Evolutionary conservation across 2,329 filamentous ascomycete genomes (phyloP).

Genomic region (Pseudogymnoascus sp.): DNA sequence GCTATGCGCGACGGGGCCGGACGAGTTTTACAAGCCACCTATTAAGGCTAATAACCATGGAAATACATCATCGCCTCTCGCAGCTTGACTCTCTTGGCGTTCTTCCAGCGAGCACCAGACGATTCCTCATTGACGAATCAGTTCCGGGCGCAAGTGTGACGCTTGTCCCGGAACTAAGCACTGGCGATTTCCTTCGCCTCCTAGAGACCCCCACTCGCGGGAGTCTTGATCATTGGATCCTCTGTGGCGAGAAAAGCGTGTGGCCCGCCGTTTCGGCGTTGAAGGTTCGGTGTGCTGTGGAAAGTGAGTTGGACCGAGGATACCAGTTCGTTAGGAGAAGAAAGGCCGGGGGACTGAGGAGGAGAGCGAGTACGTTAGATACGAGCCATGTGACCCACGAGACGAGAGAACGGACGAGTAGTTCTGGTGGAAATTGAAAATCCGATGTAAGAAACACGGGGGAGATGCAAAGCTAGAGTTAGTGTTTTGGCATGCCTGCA

Average conservation of each 20-base stretch:
- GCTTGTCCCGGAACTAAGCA: slow-evolving; percentile 70
- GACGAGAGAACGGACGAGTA: slow-evolving; percentile 24
- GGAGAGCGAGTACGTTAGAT: slow-evolving; percentile 27
- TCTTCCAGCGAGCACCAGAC: slow-evolving; percentile 60
- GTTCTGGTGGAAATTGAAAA: slow-evolving; percentile 20
- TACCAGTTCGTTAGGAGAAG: slow-evolving; percentile 68
- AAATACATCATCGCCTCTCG: slow-evolving; percentile 70
- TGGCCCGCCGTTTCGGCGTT: slow-evolving; percentile 85
- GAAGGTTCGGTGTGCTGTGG: slow-evolving; percentile 73
- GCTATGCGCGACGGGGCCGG: slow-evolving; percentile 49
- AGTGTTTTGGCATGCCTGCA: background rate
- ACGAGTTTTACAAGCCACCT: slow-evolving; percentile 50
- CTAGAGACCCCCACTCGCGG: slow-evolving; percentile 75
- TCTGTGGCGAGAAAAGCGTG: slow-evolving; percentile 74
- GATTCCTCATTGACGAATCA: slow-evolving; percentile 75
- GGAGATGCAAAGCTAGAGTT: slow-evolving; percentile 5
- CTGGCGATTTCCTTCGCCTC: slow-evolving; percentile 65
- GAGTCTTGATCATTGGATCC: slow-evolving; percentile 76
- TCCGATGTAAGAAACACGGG: background rate
- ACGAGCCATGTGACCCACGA: slow-evolving; percentile 21
- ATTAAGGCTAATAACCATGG: slow-evolving; percentile 62
- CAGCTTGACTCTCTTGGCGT: slow-evolving; percentile 73
- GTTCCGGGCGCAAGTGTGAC: slow-evolving; percentile 72
- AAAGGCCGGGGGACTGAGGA: slow-evolving; percentile 27
- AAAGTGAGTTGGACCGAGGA: slow-evolving; percentile 77